Evolutionary conservation across 2,329 filamentous ascomycete species (phyloP), one percentile per base, ranked within the genome.

Genomic region (Ceratocystis colombiana): DNA sequence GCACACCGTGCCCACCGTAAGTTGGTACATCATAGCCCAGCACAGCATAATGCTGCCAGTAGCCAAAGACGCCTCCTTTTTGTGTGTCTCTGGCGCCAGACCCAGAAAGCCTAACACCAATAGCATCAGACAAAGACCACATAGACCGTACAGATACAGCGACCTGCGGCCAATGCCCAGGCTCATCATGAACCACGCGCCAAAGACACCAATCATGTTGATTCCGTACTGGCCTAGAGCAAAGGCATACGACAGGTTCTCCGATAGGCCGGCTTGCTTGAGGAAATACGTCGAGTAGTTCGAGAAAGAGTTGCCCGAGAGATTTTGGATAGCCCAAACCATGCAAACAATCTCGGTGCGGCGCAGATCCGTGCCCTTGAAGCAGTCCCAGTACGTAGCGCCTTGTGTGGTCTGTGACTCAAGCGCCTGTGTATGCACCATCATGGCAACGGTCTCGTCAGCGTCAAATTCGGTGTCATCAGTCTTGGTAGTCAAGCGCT

Each of bases 361-460:
- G 67, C 90, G 87, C 61, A 87, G 78, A 72, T 96, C 87, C 12
- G 83, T 82, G 10, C 90, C 90, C 73, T 82, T 86, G 81, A 96
- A 95, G 77, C 90, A 96, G 74, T 96, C 90, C 71, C 83, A 76
- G 74, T 94, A 96, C 64, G 80, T 85, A 5, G 88, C 84, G 37
- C 90, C 90, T 5, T 78, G 77, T 3, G 88, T 91, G 64, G 90
- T 88, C 75, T 83, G 81, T 72, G 89, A 82, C 74, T 96, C 91
- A 10, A 95, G 78, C 0, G 88, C 87, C 0, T 88, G 92, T 0
- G 90, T 96, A 73, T 95, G 89, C 1, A 90, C 84, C 88, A 96
- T 96, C 89, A 96, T 95, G 71, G 89, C 86, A 62, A 96, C 80
- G 0, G 89, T 94, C 76, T 94, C 89, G 69, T 95, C 88, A 10